Conservation (phyloP, 768 basidiomycete species). For the Pisolithus orientalis region DNA sequence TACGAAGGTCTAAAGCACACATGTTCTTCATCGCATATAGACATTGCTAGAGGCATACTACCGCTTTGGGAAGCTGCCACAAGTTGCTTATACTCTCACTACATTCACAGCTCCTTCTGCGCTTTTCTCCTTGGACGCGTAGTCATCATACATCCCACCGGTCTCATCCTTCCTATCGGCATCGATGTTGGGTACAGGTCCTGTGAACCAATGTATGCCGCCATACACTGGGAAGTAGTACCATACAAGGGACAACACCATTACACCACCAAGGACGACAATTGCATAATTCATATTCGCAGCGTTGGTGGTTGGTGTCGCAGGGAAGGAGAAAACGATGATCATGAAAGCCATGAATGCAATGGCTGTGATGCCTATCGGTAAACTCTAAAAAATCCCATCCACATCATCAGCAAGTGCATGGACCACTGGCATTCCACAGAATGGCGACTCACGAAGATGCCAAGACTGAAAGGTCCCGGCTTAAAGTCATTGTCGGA, state of each 20-base stretch:
- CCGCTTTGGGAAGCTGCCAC: background rate
- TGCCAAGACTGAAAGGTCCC: slow-evolving; percentile 44
- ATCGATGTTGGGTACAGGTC: slow-evolving; percentile 48
- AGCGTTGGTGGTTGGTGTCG: slow-evolving; percentile 38
- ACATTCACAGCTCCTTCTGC: background rate
- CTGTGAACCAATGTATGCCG: slow-evolving; percentile 66
- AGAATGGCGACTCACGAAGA: slow-evolving; percentile 28
- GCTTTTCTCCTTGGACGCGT: slow-evolving; percentile 5
- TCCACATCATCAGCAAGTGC: slow-evolving; percentile 4
- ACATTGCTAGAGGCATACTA: too few species aligned
- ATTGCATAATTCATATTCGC: slow-evolving; percentile 67
- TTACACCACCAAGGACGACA: slow-evolving; percentile 56
- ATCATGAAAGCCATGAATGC: slow-evolving; percentile 61
- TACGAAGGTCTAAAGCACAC: too few species aligned
- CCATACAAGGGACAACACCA: slow-evolving; percentile 51
- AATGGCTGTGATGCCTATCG: slow-evolving; percentile 48
- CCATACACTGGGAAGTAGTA: slow-evolving; percentile 70
- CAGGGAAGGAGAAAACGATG: slow-evolving; percentile 60
- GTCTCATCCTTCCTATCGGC: background rate
- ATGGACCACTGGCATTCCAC: too few species aligned
- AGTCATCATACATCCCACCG: background rate
- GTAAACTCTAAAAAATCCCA: slow-evolving; percentile 38
- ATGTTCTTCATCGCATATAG: too few species aligned
- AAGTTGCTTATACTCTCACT: background rate
- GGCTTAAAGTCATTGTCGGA: slow-evolving; percentile 41